Evolutionary conservation across 176 grass and related monocot species (phyloP).

Genomic region (Hsuehochloa calcarea): DNA sequence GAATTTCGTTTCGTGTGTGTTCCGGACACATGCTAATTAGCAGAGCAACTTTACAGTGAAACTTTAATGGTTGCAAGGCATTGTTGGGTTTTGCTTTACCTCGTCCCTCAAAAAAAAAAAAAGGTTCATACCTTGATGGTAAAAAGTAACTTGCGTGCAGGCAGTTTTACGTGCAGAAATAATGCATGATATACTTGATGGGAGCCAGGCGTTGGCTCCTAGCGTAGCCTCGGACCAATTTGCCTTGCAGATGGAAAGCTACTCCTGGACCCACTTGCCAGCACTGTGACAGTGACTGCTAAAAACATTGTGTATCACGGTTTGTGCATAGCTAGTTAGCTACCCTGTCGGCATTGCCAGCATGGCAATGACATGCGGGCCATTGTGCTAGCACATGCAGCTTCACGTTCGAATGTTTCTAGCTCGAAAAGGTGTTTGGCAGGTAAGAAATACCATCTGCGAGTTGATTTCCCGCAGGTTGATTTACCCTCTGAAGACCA

Average conservation of each 20-base stretch:
- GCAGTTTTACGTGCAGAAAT: not conserved
- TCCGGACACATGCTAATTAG: not conserved
- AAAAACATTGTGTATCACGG: not conserved
- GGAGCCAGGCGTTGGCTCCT: constrained; percentile 10
- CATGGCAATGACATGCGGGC: constrained; percentile 26
- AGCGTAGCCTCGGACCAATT: constrained; percentile 15
- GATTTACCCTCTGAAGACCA: not conserved
- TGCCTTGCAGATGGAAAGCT: constrained; percentile 6
- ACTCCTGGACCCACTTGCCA: constrained; percentile 31
- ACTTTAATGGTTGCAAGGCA: not conserved
- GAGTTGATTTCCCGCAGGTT: constrained; percentile 19
- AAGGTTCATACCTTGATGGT: not conserved
- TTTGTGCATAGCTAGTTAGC: not conserved
- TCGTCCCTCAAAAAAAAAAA: not conserved
- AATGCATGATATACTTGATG: constrained; percentile 1
- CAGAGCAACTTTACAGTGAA: not conserved
- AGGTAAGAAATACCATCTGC: constrained; percentile 7
- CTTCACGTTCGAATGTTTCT: constrained; percentile 23
- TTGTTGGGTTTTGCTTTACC: not conserved
- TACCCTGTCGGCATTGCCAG: constrained; percentile 25
- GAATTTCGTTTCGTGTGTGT: not conserved
- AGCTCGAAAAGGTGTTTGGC: not conserved
- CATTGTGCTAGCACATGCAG: constrained; percentile 21
- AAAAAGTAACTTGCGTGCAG: not conserved
- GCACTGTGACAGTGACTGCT: constrained; percentile 17